Evolutionary conservation across 371 early-diverging fungal species (phyloP), one percentile per base, ranked within the genome.

Genomic region (Rhizopus microsporus): DNA sequence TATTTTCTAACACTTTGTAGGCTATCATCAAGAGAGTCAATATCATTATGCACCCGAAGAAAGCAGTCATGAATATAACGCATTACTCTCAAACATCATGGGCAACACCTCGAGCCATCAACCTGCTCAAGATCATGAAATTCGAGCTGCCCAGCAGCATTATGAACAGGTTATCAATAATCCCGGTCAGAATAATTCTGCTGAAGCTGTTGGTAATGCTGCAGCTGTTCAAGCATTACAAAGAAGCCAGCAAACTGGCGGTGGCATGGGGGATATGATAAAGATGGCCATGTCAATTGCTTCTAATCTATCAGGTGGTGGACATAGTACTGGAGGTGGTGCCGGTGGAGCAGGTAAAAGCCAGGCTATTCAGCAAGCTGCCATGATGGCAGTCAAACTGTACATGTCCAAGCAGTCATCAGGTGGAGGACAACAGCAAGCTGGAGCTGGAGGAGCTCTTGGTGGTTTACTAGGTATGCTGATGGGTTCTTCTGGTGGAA

Each of bases 231-330:
- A 77, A 57, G 81, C 81, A 30, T 71, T 75, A 54, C 48, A 77
- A 10, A 63, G 63, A 23, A 72, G 67, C 31, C 50, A 62, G 30
- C 30, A 63, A 16, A 43, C 56, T 29, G 70, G 71, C 17, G 80
- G 75, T 35, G 72, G 77, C 32, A 59, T 80, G 72, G 56, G 65
- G 37, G 59, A 67, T 15, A 65, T 82, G 53, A 55, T 80, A 8
- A 71, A 74, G 42, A 82, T 74, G 77, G 83, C 81, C 32, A 78
- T 82, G 77, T 67, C 70, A 10, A 72, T 75, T 56, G 83, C 74
- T 33, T 60, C 73, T 49, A 78, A 80, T 62, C 30, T 82, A 48
- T 71, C 77, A 38, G 62, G 71, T n/a, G 68, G 44, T 43, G 15
- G 44, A 23, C 23, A 69, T 13, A 60, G 62, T 35, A 56, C 42